phyloP scores from a whole-genome alignment of 2,329 filamentous ascomycete genomes.

The Fusarium globosum region DNA sequence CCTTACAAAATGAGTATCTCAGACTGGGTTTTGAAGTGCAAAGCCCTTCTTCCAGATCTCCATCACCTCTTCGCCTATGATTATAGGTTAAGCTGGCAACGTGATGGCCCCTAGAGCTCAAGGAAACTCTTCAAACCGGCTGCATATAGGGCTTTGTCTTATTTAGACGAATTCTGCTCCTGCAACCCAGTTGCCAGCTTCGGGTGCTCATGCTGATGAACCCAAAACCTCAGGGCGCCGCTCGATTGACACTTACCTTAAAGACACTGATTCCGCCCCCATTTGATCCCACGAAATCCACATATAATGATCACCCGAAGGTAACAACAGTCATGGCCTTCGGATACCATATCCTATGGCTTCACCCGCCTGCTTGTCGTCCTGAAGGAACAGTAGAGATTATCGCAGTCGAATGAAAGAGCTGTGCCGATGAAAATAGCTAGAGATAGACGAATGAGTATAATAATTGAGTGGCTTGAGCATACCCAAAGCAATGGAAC shows the following conservation, averaged over 20 bases:
- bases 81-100: not conserved
- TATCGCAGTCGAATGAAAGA: not conserved
- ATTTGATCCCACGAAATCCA: not conserved
- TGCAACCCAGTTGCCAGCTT: not conserved
- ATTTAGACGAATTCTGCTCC: not conserved
- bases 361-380: not conserved
- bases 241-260: not conserved
- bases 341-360: not conserved
- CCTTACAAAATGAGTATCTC: not conserved
- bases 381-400: not conserved
- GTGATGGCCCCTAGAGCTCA: not conserved
- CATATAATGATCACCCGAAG: not conserved
- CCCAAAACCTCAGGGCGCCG: rapidly evolving
- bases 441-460: not conserved
- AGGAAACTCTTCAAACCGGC: not conserved
- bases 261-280: not conserved
- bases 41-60: too few species aligned
- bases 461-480: too few species aligned
- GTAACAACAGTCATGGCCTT: not conserved
- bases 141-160: not conserved
- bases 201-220: not conserved
- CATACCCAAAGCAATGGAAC: not conserved
- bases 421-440: not conserved
- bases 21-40: not conserved
- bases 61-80: not conserved